Percentiles rank a stretch among this genome's conserved stretches.
phyloP scores from a whole-genome alignment of 2,329 filamentous ascomycete genomes.

The Cercospora zeae-maydis region DNA sequence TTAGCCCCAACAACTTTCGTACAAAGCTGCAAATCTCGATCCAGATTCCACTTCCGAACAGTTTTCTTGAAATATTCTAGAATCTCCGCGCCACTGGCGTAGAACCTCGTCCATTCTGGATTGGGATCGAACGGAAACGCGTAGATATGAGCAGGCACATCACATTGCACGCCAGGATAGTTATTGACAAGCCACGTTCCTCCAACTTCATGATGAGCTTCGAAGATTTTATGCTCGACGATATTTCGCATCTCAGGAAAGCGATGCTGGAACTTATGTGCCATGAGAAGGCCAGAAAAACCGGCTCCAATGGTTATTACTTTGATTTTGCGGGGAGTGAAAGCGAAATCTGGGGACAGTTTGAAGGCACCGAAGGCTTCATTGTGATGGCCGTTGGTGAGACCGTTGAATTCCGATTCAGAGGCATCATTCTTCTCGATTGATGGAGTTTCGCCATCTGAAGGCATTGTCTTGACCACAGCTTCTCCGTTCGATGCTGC shows the following conservation, averaged over 20 bases:
- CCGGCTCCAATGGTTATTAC: constrained; percentile 15
- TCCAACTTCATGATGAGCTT: constrained; percentile 7
- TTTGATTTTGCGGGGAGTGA: neutral
- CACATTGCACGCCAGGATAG: constrained; percentile 11
- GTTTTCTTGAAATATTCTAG: constrained; percentile 39
- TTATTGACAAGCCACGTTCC: constrained; percentile 10
- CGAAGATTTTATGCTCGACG: constrained; percentile 1
- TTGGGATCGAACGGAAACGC: constrained; percentile 14
- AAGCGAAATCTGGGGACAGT: neutral
- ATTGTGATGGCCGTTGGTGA: neutral
- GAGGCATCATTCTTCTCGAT: neutral
- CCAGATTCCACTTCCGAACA: constrained; percentile 39
- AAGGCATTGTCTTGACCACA: neutral
- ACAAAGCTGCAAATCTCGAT: constrained; percentile 36
- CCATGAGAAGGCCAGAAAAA: constrained; percentile 10
- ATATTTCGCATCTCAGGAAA: neutral
- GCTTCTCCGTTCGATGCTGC: neutral
- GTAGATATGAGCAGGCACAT: constrained; percentile 11
- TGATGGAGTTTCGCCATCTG: neutral
- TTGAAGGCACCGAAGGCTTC: neutral
- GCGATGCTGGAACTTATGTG: constrained; percentile 1
- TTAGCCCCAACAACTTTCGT: constrained; percentile 11
- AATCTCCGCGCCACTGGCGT: constrained; percentile 41
- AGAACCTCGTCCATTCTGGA: constrained; percentile 30
- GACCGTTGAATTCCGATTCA: neutral